Conservation (phyloP, 2,329 filamentous ascomycete genomes). For the Tolypocladium album region DNA sequence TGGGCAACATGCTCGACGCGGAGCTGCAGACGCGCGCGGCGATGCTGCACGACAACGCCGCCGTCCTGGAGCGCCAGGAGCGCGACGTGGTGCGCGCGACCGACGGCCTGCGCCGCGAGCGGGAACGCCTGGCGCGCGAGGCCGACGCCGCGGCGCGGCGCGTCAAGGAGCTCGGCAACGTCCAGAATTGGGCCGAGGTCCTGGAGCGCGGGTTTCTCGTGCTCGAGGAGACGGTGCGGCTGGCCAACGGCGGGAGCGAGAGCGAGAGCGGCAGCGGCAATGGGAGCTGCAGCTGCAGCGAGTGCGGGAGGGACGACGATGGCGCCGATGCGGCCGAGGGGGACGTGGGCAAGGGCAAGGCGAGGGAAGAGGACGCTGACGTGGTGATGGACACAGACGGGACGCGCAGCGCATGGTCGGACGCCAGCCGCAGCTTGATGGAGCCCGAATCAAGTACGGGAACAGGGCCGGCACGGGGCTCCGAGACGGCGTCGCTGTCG, state of each 20-base stretch:
- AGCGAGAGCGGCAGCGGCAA: conserved; percentile 19
- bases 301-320: conserved; percentile 19
- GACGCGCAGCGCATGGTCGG: conserved; percentile 19
- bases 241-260: conserved; percentile 29
- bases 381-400: conserved; percentile 13
- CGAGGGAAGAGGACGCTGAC: conserved; percentile 6
- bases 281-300: conserved; percentile 29
- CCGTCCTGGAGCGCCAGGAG: conserved; percentile 57
- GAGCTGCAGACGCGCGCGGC: conserved; percentile 57
- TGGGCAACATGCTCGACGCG: conserved; percentile 60
- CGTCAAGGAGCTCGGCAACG: conserved; percentile 69
- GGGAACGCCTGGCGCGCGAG: conserved; percentile 53
- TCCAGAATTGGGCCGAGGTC: conserved; percentile 83
- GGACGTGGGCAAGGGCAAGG: conserved; percentile 5
- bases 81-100: conserved; percentile 51
- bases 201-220: conserved; percentile 57
- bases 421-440: conserved; percentile 25
- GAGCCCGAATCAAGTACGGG: conserved; percentile 25
- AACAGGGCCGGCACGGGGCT: conserved; percentile 21
- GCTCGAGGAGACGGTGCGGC: conserved; percentile 51
- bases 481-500: conserved; percentile 25
- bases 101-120: conserved; percentile 49
- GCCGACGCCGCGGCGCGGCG: conserved; percentile 50
- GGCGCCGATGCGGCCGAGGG: conserved; percentile 1
- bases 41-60: conserved; percentile 58